Evolutionary conservation across 1,139 yeast species (phyloP), one percentile per base, ranked within the genome.

Genomic region (Geotrichum fermentans): DNA sequence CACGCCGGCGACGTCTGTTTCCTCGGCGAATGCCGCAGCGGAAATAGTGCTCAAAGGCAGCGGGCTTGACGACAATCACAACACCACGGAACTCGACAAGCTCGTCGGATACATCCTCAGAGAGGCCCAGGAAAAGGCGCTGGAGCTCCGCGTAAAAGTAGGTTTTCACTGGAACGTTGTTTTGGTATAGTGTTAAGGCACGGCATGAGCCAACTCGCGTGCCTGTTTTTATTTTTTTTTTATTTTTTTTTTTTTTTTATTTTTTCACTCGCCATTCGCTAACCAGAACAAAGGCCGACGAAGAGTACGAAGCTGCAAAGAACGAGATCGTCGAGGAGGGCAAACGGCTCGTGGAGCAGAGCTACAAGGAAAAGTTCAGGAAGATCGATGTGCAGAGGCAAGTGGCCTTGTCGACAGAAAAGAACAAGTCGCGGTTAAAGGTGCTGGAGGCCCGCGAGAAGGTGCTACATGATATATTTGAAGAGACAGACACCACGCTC

Each of bases 41-140:
- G 38, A 21, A 21, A 32, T 30, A 21, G 30, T 32, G 8, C 38
- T 41, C 20, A 41, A 41, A 21, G 44, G 44, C 5, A 6, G 16
- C 10, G 36, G 36, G 28, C 28, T 30, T 89, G 21, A 41, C 3
- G 44, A 41, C 38, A 38, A 32, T 21, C 45, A 46, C 29, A 41
- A 36, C 61, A 89, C 84, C 65, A 87, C 89, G 60, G 98, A 92
- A 75, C 88, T 92, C 71, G 82, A 83, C 70, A 92, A 92, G 76
- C 92, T 94, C 97, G 96, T 92, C 68, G 92, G 95, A 68, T 94
- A 92, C 82, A 94, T 94, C 77, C 87, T 84, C 73, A 90, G 90
- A 79, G 99, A 94, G 74, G 98, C 98, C 34, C 95, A 90, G 63
- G 99, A 94, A 71, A 94, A 94, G 75, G 97, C 98, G 57, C 87